phyloP scores from a whole-genome alignment of 164 flowering plant species.

The Litsea cubeba region DNA sequence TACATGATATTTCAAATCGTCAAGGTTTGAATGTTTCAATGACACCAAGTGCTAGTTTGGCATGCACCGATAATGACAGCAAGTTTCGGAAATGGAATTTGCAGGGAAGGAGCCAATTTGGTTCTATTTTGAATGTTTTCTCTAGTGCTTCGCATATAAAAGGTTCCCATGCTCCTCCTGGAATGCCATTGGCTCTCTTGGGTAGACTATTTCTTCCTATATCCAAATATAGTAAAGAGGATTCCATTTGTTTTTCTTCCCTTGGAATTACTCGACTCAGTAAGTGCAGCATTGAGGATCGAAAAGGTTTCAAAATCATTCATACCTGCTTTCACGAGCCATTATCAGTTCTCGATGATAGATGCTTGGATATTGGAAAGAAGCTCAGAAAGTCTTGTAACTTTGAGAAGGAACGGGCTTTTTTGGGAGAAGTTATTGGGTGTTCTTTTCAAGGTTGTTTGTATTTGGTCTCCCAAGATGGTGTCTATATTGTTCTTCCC shows the following conservation, averaged over 20 bases:
- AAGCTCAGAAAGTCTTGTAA: slow-evolving; percentile 11
- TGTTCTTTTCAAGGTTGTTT: slow-evolving; percentile 70
- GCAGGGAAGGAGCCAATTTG: slow-evolving; percentile 17
- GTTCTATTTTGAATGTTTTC: slow-evolving; percentile 31
- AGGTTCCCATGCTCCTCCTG: slow-evolving; percentile 12
- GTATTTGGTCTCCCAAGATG: slow-evolving; percentile 68
- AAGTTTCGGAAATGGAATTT: slow-evolving; percentile 13
- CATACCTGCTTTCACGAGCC: slow-evolving; percentile 45
- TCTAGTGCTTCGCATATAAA: slow-evolving; percentile 27
- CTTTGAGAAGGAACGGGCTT: slow-evolving; percentile 30
- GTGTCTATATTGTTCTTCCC: slow-evolving; percentile 80
- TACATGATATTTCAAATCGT: slow-evolving; percentile 20
- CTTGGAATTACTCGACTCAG: slow-evolving; percentile 73
- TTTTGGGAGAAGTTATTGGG: slow-evolving; percentile 61
- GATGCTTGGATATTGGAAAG: slow-evolving; percentile 19
- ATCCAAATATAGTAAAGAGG: slow-evolving; percentile 35
- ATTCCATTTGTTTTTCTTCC: slow-evolving; percentile 60
- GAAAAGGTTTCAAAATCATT: slow-evolving; percentile 35
- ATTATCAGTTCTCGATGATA: slow-evolving; percentile 44
- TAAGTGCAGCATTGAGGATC: slow-evolving; percentile 16
- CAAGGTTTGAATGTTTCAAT: slow-evolving; percentile 9
- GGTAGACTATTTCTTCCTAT: slow-evolving; percentile 66
- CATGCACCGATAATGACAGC: slow-evolving; percentile 7
- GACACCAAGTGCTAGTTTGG: slow-evolving; percentile 5
- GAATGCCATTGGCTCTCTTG: slow-evolving; percentile 19